phyloP scores from a whole-genome alignment of 2,329 filamentous ascomycete species.

The Pyrenochaeta sp. region DNA sequence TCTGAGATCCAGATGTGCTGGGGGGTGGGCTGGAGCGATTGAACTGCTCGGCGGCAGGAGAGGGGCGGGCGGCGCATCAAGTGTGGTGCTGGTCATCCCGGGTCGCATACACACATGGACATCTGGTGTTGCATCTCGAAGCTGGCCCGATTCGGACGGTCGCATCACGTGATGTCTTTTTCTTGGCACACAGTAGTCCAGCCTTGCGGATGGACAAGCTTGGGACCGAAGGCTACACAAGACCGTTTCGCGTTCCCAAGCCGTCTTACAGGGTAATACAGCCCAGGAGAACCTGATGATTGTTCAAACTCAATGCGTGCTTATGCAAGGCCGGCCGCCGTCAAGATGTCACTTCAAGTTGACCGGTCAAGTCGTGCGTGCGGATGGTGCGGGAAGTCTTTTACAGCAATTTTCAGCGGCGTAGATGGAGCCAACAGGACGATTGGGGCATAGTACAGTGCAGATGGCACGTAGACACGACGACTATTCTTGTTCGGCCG shows the following conservation, averaged over 20 bases:
- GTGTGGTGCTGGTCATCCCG: constrained; percentile 32
- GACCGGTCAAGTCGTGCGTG: too few species aligned
- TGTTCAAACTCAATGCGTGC: not conserved
- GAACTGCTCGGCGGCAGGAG: constrained; percentile 60
- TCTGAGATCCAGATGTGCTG: constrained; percentile 68
- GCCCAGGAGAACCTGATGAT: too few species aligned
- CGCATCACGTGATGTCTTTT: constrained; percentile 11
- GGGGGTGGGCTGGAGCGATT: constrained; percentile 49
- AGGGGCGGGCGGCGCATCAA: constrained; percentile 58
- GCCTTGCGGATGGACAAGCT: not conserved
- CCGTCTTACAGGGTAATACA: too few species aligned
- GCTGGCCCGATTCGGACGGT: constrained; percentile 17
- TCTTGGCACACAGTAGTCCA: not conserved
- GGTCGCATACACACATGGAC: constrained; percentile 18
- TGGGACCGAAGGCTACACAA: not conserved
- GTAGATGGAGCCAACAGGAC: too few species aligned
- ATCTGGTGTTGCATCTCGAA: constrained; percentile 6
- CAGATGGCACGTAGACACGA: too few species aligned
- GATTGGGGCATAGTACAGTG: too few species aligned
- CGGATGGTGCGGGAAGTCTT: too few species aligned
- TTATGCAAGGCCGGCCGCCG: not conserved
- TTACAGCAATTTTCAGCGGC: too few species aligned
- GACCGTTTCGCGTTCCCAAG: not conserved
- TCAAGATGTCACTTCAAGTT: too few species aligned
- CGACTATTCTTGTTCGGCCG: too few species aligned